These are phyloP conservation scores for Nymphaea thermarum DNA, from an alignment of 164 flowering plant genomes.

Conservation along the genomic window DNA sequence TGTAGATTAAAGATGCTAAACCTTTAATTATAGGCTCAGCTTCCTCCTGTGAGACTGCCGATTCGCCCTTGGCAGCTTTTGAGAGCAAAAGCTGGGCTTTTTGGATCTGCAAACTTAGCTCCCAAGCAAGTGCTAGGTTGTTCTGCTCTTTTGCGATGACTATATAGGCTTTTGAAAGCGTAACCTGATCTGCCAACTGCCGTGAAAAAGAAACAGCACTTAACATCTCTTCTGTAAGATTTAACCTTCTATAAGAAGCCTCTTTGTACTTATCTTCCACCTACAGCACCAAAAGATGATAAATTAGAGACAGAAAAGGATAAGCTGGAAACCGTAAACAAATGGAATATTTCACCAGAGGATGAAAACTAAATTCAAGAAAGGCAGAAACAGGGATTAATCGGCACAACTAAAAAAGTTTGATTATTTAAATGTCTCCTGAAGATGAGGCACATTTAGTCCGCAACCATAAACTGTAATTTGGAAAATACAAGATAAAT, in stretches of 20 bases:
- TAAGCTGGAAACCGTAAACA: no score
- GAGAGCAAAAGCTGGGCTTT: constrained; percentile 81
- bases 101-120: constrained; percentile 69
- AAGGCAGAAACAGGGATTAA: no score
- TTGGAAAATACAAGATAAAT: no score
- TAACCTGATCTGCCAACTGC: constrained; percentile 83
- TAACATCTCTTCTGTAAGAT: constrained; percentile 48
- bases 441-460: no score
- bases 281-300: constrained; percentile 1
- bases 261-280: constrained; percentile 14
- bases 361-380: no score
- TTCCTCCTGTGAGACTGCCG: constrained; percentile 56
- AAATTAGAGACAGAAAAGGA: no score
- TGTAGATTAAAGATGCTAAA: constrained; percentile 58
- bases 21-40: constrained; percentile 60
- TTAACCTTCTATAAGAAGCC: constrained; percentile 18
- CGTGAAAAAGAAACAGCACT: constrained; percentile 63
- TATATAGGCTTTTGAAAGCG: constrained; percentile 88
- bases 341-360: no score
- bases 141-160: constrained; percentile 89
- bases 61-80: constrained; percentile 75
- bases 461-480: no score
- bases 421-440: no score
- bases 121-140: constrained; percentile 91
- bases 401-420: no score